Evolutionary conservation across 2,329 filamentous ascomycete species (phyloP).

Genomic region (Fusarium mexicanum): DNA sequence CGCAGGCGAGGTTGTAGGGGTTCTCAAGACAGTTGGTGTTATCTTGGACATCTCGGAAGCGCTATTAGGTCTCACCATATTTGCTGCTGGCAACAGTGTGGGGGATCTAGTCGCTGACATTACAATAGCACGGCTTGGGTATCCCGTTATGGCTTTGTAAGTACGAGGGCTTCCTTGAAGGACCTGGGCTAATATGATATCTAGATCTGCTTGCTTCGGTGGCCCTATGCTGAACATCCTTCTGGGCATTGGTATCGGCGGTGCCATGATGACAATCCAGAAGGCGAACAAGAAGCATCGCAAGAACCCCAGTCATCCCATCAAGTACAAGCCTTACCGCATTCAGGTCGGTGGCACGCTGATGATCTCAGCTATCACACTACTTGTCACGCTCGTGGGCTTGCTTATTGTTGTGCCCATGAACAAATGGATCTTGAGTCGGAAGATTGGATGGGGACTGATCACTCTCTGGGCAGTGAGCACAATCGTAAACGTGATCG

Average conservation of each 20-base stretch:
- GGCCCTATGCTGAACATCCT: slow-evolving; percentile 98
- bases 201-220: slow-evolving; percentile 89
- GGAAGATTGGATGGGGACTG: slow-evolving; percentile 81
- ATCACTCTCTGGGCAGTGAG: slow-evolving; percentile 83
- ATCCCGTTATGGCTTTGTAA: slow-evolving; percentile 91
- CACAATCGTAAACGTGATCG: slow-evolving; percentile 81
- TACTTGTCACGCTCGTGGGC: slow-evolving; percentile 81
- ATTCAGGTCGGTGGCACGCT: slow-evolving; percentile 87
- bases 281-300: slow-evolving; percentile 71
- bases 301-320: slow-evolving; percentile 72
- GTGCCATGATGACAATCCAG: slow-evolving; percentile 84
- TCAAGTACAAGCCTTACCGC: slow-evolving; percentile 79
- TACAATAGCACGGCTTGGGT: slow-evolving; percentile 91
- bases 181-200: slow-evolving; percentile 5
- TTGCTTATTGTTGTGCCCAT: slow-evolving; percentile 83
- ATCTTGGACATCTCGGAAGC: slow-evolving; percentile 94
- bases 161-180: slow-evolving; percentile 43
- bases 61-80: slow-evolving; percentile 92
- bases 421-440: slow-evolving; percentile 87
- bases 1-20: slow-evolving; percentile 93
- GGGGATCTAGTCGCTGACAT: slow-evolving; percentile 95
- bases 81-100: slow-evolving; percentile 94
- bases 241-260: slow-evolving; percentile 90
- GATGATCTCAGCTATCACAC: slow-evolving; percentile 83
- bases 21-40: slow-evolving; percentile 91